phyloP scores from a whole-genome alignment of 2,329 filamentous ascomycete genomes.

The Nemania bipapillata region DNA sequence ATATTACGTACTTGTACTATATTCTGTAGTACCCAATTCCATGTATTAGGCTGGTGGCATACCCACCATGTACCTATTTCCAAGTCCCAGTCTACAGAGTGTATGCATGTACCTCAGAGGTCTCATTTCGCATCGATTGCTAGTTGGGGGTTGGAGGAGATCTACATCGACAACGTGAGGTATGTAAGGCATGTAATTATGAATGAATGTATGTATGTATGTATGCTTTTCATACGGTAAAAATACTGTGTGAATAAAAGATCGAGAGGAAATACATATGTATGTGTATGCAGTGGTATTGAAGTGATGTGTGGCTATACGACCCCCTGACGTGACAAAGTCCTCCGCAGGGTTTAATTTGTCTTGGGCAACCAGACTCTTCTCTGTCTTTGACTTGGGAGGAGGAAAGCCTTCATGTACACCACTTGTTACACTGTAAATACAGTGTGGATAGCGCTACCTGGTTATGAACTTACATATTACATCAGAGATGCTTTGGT shows the following conservation, averaged over 20 bases:
- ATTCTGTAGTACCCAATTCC: too few relatives aligned
- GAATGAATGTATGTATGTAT: background rate
- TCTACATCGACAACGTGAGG: slow-evolving; percentile 20
- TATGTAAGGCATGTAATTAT: slow-evolving; percentile 9
- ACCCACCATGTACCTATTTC: too few relatives aligned
- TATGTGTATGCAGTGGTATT: background rate
- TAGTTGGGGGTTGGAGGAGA: slow-evolving; percentile 14
- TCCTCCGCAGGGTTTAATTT: slow-evolving; percentile 43
- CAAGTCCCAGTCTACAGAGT: background rate
- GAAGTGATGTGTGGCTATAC: slow-evolving; percentile 18
- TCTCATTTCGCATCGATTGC: slow-evolving; percentile 12
- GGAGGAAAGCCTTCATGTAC: slow-evolving; percentile 9
- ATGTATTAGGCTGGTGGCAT: too few relatives aligned
- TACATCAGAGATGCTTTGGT: background rate
- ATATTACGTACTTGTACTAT: too few relatives aligned
- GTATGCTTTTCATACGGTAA: background rate
- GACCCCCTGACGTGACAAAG: slow-evolving; percentile 37
- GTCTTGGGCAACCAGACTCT: slow-evolving; percentile 26
- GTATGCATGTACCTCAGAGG: background rate
- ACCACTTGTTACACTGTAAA: slow-evolving; percentile 17
- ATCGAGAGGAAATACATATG: too few relatives aligned
- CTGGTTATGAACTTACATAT: too few relatives aligned
- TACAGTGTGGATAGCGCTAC: slow-evolving; percentile 25
- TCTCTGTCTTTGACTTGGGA: slow-evolving; percentile 16
- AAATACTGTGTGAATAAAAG: slow-evolving; percentile 22